Evolutionary conservation across 441 rosid genomes (phyloP), one percentile per base, ranked within the genome.

Genomic region (Capsella rubella): DNA sequence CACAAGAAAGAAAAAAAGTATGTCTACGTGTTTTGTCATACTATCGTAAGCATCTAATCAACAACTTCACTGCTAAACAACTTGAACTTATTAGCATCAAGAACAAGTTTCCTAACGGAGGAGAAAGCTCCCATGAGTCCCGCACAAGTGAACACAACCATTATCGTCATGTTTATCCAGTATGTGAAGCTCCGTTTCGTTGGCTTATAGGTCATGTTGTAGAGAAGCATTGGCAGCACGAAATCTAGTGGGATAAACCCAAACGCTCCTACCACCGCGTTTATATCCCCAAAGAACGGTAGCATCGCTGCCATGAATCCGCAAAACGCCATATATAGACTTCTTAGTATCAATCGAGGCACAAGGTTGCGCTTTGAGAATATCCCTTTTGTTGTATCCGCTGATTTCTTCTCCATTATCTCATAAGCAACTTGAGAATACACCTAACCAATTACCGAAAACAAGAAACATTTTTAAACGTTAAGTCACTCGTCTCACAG

Each of bases 351-450:
- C 31, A 95, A 70, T 80, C 97, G 81, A 0, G 99, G 97, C 42
- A 89, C 77, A 1, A 92, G 82, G 82, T 92, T 95, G 37, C 96
- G 80, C 80, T 9, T 85, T 12, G 99, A 87, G 77, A 95, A 95
- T 73, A 86, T 80, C 79, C 97, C 99, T 84, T 82, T 87, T 34
- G 84, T 88, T 73, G 84, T 84, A 69, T 95, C 97, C 8, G 97
- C 99, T 1, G 96, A 82, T 34, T 86, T 56, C 84, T 79, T 85
- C 76, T 92, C 97, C 96, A 95, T 90, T 66, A 95, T 88, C 84
- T 95, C 97, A 47, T 87, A 92, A 0, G 97, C 97, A 13, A 94
- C 97, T 92, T 94, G 99, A 71, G 97, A 94, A 76, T 94, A 92
- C 31, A 94, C 98, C 98, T 93, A 27, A 49, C 53, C 53, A 49